These are phyloP conservation scores for Chytriomyces hyalinus DNA, from an alignment of 192 early-diverging fungal genomes.

Conservation along the genomic window DNA sequence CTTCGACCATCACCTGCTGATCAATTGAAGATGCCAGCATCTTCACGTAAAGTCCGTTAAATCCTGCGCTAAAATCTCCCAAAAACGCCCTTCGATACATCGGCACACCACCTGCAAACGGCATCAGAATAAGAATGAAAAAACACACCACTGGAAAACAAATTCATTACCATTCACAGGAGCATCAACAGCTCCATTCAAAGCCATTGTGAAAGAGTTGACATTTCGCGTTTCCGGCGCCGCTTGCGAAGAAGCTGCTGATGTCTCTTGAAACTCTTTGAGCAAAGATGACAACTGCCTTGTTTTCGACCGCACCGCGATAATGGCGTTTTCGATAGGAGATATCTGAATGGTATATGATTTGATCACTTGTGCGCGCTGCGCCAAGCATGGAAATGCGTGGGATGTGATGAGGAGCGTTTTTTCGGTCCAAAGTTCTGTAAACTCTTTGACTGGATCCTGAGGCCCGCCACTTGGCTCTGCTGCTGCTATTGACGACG, in stretches of 20 bases:
- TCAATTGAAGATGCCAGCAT: constrained; percentile 64
- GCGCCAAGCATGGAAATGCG: constrained; percentile 66
- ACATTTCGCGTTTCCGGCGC: constrained; percentile 48
- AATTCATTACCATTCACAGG: constrained; percentile 67
- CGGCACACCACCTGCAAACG: constrained; percentile 60
- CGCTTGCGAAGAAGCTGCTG: constrained; percentile 14
- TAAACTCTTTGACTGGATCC: constrained; percentile 69
- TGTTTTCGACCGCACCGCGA: constrained; percentile 71
- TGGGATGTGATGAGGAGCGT: constrained; percentile 70
- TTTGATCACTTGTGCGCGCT: constrained; percentile 63
- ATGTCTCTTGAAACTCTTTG: constrained; percentile 53
- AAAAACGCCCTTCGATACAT: constrained; percentile 79
- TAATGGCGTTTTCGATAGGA: constrained; percentile 79
- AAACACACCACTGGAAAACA: background rate
- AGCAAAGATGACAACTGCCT: constrained; percentile 61
- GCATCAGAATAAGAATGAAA: background rate
- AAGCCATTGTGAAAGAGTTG: constrained; percentile 77
- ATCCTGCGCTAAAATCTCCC: constrained; percentile 33
- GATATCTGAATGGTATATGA: constrained; percentile 62
- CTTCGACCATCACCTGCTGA: constrained; percentile 60
- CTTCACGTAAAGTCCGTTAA: constrained; percentile 41
- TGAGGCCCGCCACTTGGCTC: background rate
- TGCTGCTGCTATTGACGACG: too few species aligned
- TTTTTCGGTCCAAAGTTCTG: constrained; percentile 80
- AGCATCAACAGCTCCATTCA: constrained; percentile 84